A percentile compares a stretch with the other conserved stretches of the same genome.
Conservation (phyloP, 2,329 filamentous ascomycete species). For the Colletotrichum godetiae region DNA sequence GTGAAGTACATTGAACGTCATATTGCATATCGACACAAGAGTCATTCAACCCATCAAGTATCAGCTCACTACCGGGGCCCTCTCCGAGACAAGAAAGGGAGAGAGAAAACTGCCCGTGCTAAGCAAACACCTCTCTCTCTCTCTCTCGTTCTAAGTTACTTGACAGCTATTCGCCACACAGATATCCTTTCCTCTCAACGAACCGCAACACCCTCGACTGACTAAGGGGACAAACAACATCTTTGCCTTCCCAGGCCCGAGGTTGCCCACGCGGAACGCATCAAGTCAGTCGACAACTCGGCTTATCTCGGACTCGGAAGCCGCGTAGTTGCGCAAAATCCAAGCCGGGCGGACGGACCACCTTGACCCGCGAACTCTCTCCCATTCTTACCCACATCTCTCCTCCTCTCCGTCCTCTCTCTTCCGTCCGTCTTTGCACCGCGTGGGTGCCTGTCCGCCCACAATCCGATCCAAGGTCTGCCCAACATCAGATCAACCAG, state of each 20-base stretch:
- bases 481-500: constrained; percentile 18
- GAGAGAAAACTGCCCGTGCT: constrained; percentile 3
- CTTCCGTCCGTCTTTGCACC: not conserved
- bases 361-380: not conserved
- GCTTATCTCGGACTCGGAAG: not conserved
- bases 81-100: not conserved
- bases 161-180: not conserved
- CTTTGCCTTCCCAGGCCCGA: not conserved
- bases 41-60: not conserved
- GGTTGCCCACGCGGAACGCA: not conserved
- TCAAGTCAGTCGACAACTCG: not conserved
- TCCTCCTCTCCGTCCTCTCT: not conserved
- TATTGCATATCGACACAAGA: not conserved
- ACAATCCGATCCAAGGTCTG: constrained; percentile 16
- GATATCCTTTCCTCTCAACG: not conserved
- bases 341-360: not conserved
- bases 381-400: not conserved
- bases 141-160: not conserved
- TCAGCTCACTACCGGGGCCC: not conserved
- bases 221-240: not conserved
- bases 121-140: constrained; percentile 2
- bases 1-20: not conserved
- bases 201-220: not conserved
- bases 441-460: not conserved
- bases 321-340: not conserved